Evolutionary conservation across 768 basidiomycete genomes (phyloP), one percentile per base, ranked within the genome.

Genomic region (Kwoniella sp.): DNA sequence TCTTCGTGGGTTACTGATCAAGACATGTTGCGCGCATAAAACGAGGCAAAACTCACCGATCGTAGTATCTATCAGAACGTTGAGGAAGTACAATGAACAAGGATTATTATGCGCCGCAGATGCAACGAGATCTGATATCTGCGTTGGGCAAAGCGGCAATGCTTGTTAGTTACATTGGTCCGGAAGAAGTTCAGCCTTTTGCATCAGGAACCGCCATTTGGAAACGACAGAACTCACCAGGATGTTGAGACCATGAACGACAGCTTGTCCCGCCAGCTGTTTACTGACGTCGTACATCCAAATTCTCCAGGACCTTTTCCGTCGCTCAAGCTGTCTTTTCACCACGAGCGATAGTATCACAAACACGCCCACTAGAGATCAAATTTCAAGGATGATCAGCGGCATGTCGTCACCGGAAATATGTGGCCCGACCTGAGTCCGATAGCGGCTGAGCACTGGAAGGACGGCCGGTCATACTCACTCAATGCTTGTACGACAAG

Each of bases 211-310:
- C n/a, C n/a, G n/a, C n/a, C n/a, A n/a, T n/a, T n/a, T n/a, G n/a
- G n/a, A n/a, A n/a, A n/a, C n/a, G n/a, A n/a, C n/a, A n/a, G n/a
- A n/a, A 67, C 74, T 69, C 47, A 77, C 77, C 65, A 77, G 58
- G 2, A 79, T 47, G 59, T 78, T 80, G 15, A 70, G 56, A 8
- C 52, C 69, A 64, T 80, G 79, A 17, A 80, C 67, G 28, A 79
- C 73, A 25, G 70, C 77, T 59, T 83, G 82, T 4, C 82, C 95
- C 15, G 90, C 85, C 59, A 96, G 83, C 83, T 97, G 94, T 79
- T 96, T 96, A 1, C 88, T 89, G 4, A 96, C 90, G 73, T 96
- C 93, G 79, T 91, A 93, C n/a, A 90, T 77, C 92, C 95, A 98
- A 82, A 96, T 95, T 72, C 85, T 84, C 95, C 95, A 98, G 22